Conservation (phyloP, 805 yeast genomes). For the Saccharomycopsis fodiens region DNA sequence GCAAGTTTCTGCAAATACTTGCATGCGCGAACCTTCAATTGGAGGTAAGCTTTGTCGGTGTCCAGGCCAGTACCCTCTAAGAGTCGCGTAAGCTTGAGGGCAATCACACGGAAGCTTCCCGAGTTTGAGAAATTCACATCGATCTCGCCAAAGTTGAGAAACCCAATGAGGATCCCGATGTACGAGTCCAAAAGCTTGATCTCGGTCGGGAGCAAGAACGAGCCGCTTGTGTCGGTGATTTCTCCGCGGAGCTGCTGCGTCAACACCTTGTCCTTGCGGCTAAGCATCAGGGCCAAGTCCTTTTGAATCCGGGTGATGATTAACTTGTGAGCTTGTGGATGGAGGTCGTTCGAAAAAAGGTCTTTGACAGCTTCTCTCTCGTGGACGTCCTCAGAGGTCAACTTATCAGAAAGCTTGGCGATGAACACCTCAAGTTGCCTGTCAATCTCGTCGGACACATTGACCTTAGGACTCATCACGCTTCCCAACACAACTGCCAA, state of each 20-base stretch:
- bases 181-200: slow-evolving; percentile 13
- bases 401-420: slow-evolving; percentile 35
- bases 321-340: slow-evolving; percentile 31
- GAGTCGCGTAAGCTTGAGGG: slow-evolving; percentile 5
- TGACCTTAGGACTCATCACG: slow-evolving; percentile 2
- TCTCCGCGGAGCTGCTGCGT: neutral
- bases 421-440: slow-evolving; percentile 29
- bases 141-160: slow-evolving; percentile 11
- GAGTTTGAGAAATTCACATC: slow-evolving; percentile 9
- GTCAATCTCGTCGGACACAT: neutral
- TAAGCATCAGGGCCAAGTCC: slow-evolving; percentile 35
- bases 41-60: neutral
- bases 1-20: slow-evolving; percentile 14
- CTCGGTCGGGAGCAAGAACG: neutral
- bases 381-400: slow-evolving; percentile 42
- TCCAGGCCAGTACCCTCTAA: slow-evolving; percentile 1
- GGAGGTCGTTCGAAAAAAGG: slow-evolving; percentile 56
- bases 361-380: slow-evolving; percentile 64
- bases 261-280: slow-evolving; percentile 10
- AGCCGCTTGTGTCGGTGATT: neutral
- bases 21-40: slow-evolving; percentile 15
- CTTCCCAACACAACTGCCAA: slow-evolving; percentile 64
- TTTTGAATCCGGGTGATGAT: slow-evolving; percentile 8
- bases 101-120: slow-evolving; percentile 11
- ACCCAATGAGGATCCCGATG: slow-evolving; percentile 15